These are phyloP conservation scores for Stygiomarasmius scandens DNA, from an alignment of 1,284 basidiomycete species.

Conservation along the genomic window DNA sequence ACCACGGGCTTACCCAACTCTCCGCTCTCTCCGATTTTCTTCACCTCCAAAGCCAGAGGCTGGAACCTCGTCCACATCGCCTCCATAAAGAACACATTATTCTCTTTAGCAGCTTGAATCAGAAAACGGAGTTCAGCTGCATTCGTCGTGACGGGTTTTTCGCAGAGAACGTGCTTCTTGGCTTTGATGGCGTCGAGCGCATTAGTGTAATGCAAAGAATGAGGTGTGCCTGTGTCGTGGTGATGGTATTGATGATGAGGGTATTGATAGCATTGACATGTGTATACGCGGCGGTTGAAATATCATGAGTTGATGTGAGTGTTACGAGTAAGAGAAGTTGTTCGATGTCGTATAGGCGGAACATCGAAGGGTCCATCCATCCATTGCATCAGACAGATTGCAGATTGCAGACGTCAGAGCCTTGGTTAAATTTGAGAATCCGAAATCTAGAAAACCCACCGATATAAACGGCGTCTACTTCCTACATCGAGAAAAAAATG, in stretches of 20 bases:
- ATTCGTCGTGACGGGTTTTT: constrained; percentile 79
- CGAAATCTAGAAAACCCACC: constrained; percentile 42
- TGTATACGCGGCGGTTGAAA: no score
- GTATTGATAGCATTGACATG: no score
- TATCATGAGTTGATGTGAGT: constrained; percentile 8
- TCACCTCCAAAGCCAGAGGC: constrained; percentile 67
- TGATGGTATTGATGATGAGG: no score
- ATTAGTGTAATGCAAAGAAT: constrained; percentile 83
- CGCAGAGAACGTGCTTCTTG: constrained; percentile 86
- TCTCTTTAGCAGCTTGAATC: constrained; percentile 71
- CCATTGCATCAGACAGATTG: no score
- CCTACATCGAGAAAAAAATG: constrained; percentile 38
- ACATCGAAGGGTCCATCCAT: no score
- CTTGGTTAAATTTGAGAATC: neutral
- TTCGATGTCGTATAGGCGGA: no score
- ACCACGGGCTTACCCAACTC: constrained; percentile 64
- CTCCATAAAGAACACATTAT: constrained; percentile 88
- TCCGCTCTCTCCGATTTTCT: constrained; percentile 64
- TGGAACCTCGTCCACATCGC: constrained; percentile 84
- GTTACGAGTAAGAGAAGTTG: neutral
- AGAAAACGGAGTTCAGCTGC: constrained; percentile 68
- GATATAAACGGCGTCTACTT: constrained; percentile 82
- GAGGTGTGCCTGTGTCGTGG: constrained; percentile 69
- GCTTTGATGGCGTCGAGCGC: constrained; percentile 77
- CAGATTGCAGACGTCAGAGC: no score